A percentile compares a stretch with the other conserved stretches of the same genome.
Evolutionary conservation across 2,329 filamentous ascomycete species (phyloP).

Genomic region (Alternaria burnsii): DNA sequence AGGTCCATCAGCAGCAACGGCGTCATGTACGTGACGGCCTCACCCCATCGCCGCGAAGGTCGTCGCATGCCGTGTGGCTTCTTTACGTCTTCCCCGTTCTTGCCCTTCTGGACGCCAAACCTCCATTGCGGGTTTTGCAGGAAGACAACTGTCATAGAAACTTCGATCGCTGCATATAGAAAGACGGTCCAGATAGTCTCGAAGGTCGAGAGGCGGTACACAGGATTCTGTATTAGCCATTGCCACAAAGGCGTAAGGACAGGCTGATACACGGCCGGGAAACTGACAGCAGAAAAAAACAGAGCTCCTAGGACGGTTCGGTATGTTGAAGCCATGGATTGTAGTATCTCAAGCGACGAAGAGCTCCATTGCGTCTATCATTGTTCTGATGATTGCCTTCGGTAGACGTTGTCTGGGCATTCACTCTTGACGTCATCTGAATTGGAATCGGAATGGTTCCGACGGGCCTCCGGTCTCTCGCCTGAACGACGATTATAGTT

Average conservation of each 20-base stretch:
- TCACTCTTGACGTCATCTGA: constrained; percentile 4
- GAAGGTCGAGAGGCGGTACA: background rate
- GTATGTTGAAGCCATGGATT: background rate
- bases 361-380: background rate
- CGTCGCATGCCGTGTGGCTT: constrained; percentile 3
- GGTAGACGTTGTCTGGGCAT: background rate
- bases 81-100: background rate
- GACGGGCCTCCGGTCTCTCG: background rate
- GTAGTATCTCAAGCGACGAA: too few species aligned
- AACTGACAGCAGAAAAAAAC: background rate
- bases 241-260: background rate
- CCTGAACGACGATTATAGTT: background rate
- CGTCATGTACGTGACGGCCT: background rate
- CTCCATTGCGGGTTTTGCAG: background rate
- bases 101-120: background rate
- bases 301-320: background rate
- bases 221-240: background rate
- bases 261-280: background rate
- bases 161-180: constrained; percentile 1
- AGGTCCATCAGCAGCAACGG: constrained; percentile 1
- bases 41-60: constrained; percentile 1
- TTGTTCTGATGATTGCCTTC: background rate
- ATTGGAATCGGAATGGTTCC: background rate
- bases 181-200: constrained; percentile 2
- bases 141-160: background rate